These are phyloP conservation scores for Bipolaris oryzae DNA, from an alignment of 2,329 filamentous ascomycete species.

Conservation along the genomic window DNA sequence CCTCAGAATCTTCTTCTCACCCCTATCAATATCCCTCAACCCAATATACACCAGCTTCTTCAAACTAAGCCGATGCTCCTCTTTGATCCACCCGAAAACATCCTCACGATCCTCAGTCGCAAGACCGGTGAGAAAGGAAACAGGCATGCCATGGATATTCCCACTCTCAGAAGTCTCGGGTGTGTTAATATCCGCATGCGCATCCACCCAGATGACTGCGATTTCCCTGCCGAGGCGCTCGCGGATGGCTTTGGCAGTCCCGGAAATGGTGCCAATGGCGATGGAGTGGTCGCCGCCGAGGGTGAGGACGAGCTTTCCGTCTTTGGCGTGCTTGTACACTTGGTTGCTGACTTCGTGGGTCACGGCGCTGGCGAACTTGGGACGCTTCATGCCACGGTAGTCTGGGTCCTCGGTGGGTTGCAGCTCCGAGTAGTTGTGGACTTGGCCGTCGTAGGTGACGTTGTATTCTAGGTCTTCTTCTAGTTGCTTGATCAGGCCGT, in stretches of 20 bases:
- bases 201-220: slow-evolving; percentile 98
- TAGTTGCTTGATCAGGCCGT: slow-evolving; percentile 84
- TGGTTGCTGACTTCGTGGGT: slow-evolving; percentile 79
- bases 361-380: slow-evolving; percentile 82
- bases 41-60: slow-evolving; percentile 97
- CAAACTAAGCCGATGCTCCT: slow-evolving; percentile 71
- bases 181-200: slow-evolving; percentile 96
- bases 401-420: slow-evolving; percentile 75
- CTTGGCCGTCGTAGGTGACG: slow-evolving; percentile 79
- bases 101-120: slow-evolving; percentile 76
- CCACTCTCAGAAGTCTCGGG: slow-evolving; percentile 88
- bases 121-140: slow-evolving; percentile 87
- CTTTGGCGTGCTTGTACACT: slow-evolving; percentile 82
- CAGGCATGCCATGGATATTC: slow-evolving; percentile 98
- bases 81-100: slow-evolving; percentile 86
- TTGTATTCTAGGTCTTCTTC: slow-evolving; percentile 86
- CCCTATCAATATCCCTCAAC: slow-evolving; percentile 87
- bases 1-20: slow-evolving; percentile 88
- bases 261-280: slow-evolving; percentile 90
- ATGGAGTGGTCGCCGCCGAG: slow-evolving; percentile 96
- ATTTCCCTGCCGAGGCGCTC: slow-evolving; percentile 84
- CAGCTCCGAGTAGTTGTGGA: slow-evolving; percentile 81
- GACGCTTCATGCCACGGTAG: slow-evolving; percentile 93
- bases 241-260: slow-evolving; percentile 82
- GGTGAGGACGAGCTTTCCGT: slow-evolving; percentile 87